Evolutionary conservation across 495 filamentous ascomycete genomes (phyloP), one percentile per base, ranked within the genome.

Genomic region (Apiosordaria backusii): DNA sequence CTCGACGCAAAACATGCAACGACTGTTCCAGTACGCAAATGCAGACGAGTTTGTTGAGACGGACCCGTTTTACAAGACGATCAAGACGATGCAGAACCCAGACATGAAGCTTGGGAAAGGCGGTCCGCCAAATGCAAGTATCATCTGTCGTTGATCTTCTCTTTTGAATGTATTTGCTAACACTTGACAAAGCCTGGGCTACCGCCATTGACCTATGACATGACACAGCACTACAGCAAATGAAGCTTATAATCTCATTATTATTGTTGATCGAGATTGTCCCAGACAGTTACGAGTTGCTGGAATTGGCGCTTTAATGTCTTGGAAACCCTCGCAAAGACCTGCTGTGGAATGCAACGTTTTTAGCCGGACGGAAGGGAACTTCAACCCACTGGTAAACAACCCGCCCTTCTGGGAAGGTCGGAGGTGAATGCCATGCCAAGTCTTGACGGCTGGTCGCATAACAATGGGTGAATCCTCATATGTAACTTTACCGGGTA

Each of bases 1-100:
- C 59, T 87, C 83, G 10, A 77, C 80, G 57, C 78, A 80, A 65
- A 88, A 89, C 63, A 81, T 83, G 67, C 60, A 74, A 45, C 68
- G 80, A 26, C 76, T 83, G 45, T 74, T 21, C 66, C 45, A 77
- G 77, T 61, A 71, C 57, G 27, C 73, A 81, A 64, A 76, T 79
- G 4, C 68, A 69, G 26, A 78, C 71, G 24, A 66, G 72, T 27
- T 50, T 78, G 13, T 23, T 6, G 75, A 74, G 65, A 63, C 72
- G 63, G 80, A 82, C 57, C 75, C 76, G 45, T 80, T 77, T 57
- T 72, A 82, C 70, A 70, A 76, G 70, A 58, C 76, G 29, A 70
- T 76, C 16, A 79, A 76, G 67, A 67, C 9, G 52, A 55, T 55
- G 52, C 52, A 55, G 52, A 13, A 19, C 7, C 52, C 52, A 3